phyloP scores from a whole-genome alignment of 495 filamentous ascomycete species.

The Aspergillus ostianus region DNA sequence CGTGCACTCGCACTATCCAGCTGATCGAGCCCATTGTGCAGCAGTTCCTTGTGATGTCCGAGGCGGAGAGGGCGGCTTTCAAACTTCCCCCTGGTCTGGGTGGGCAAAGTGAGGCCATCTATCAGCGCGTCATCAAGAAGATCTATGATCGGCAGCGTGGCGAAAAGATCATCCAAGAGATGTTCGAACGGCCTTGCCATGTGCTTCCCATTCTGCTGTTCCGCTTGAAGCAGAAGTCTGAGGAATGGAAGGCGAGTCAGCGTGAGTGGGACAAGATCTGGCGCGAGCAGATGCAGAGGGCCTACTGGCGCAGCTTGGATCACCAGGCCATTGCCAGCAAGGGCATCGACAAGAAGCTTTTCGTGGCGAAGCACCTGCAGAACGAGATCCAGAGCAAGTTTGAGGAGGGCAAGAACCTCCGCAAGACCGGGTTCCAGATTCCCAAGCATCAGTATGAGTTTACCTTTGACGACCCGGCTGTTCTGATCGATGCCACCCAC shows the following conservation, averaged over 20 bases:
- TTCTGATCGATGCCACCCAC: slow-evolving; percentile 77
- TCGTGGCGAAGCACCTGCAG: slow-evolving; percentile 80
- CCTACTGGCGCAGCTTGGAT: slow-evolving; percentile 93
- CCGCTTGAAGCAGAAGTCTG: slow-evolving; percentile 86
- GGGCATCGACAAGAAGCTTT: slow-evolving; percentile 80
- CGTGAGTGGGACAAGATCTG: slow-evolving; percentile 99
- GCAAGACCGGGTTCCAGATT: slow-evolving; percentile 56
- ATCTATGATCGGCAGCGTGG: slow-evolving; percentile 90
- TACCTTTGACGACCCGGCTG: slow-evolving; percentile 69
- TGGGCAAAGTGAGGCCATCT: slow-evolving; percentile 92
- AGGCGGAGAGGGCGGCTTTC: slow-evolving; percentile 68
- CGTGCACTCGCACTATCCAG: slow-evolving; percentile 88
- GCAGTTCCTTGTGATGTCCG: slow-evolving; percentile 72
- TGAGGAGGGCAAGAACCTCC: slow-evolving; percentile 73
- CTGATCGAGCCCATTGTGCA: slow-evolving; percentile 91
- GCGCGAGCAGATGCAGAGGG: slow-evolving; percentile 86
- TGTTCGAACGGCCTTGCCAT: slow-evolving; percentile 76
- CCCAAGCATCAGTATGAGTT: slow-evolving; percentile 72
- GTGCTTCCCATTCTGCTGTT: slow-evolving; percentile 85
- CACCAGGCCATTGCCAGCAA: slow-evolving; percentile 90
- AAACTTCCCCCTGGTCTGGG: slow-evolving; percentile 79
- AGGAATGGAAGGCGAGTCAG: slow-evolving; percentile 94
- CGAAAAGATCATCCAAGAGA: slow-evolving; percentile 72
- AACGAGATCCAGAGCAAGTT: slow-evolving; percentile 83
- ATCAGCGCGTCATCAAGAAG: slow-evolving; percentile 95